Evolutionary conservation across 805 yeast species (phyloP), one percentile per base, ranked within the genome.

Genomic region (Alloascoidea africana): DNA sequence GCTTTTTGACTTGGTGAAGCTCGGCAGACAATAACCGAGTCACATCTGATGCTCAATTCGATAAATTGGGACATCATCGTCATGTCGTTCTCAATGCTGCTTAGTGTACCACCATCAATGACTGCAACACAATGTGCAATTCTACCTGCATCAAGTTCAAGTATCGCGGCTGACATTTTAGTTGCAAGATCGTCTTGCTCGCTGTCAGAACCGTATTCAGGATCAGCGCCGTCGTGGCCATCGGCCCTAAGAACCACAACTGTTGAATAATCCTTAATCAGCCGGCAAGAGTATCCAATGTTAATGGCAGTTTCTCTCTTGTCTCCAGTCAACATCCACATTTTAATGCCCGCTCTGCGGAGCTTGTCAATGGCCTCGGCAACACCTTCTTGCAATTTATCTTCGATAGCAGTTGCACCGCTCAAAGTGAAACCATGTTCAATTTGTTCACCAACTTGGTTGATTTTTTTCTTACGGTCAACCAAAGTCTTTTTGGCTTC

Each of bases 241-340:
- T 59, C 60, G 0, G 60, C 51, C 11, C 68, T 60, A 36, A 91
- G 59, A n/a, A 86, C 58, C 11, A 89, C 76, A 11, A 91, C 83
- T 0, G 94, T 81, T 0, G 96, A 85, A 52, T 81, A 91, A 50
- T 91, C 98, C 49, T 89, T 82, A 50, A 91, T 89, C 45, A 91
- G 63, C 27, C 85, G 76, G 56, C 98, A 91, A 4, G 98, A 82
- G 50, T 87, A 83, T 1, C 97, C 98, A 56, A 91, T 89, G 51
- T 86, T 91, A 42, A 91, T 86, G 1, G 99, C 99, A 0, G 99
- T 91, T 56, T 91, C 99, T 41, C 96, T 66, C 53, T 93, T 93
- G 54, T 91, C 99, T 34, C 99, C 99, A 0, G 99, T 91, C 36
- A 91, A 63, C 96, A 91, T 91, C 99, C 99, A 91, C 65, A 91